A percentile compares a stretch with the other conserved stretches of the same genome.
Conservation (phyloP, 1,284 basidiomycete genomes). For the Amylostereum chailletii region DNA sequence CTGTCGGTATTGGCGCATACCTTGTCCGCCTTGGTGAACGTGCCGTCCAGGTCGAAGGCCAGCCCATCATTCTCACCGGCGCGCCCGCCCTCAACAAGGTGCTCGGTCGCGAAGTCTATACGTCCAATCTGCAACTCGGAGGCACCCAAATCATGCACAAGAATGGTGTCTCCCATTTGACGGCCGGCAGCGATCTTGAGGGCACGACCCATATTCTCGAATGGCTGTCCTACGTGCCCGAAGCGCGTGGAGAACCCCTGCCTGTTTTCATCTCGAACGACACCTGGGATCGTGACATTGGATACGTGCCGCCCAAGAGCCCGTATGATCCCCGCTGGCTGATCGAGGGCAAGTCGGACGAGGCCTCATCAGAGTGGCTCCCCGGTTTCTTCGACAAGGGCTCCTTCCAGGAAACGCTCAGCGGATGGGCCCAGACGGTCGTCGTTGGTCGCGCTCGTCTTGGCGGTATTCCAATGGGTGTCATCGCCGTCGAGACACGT, state of each 20-base stretch:
- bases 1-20: conserved; percentile 98
- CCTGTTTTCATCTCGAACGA: conserved; percentile 72
- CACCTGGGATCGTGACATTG: conserved; percentile 89
- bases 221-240: conserved; percentile 94
- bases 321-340: conserved; percentile 98
- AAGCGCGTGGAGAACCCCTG: conserved; percentile 67
- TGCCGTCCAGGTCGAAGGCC: conserved; percentile 97
- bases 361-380: conserved; percentile 68
- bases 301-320: conserved; percentile 87
- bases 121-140: conserved; percentile 96
- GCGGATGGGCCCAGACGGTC: conserved; percentile 98
- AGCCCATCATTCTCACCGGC: conserved; percentile 98
- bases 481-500: conserved; percentile 96
- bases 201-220: conserved; percentile 89
- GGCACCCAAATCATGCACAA: conserved; percentile 99
- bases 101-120: conserved; percentile 97
- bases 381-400: conserved; percentile 95
- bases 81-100: conserved; percentile 98
- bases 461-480: conserved; percentile 95
- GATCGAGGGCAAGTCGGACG: conserved; percentile 88
- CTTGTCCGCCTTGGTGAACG: conserved; percentile 97
- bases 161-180: conserved; percentile 97
- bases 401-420: conserved; percentile 93
- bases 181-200: conserved; percentile 90
- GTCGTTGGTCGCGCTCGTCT: conserved; percentile 94